phyloP scores from a whole-genome alignment of 2,329 filamentous ascomycete species.

The Cucurbitaria berberidis region DNA sequence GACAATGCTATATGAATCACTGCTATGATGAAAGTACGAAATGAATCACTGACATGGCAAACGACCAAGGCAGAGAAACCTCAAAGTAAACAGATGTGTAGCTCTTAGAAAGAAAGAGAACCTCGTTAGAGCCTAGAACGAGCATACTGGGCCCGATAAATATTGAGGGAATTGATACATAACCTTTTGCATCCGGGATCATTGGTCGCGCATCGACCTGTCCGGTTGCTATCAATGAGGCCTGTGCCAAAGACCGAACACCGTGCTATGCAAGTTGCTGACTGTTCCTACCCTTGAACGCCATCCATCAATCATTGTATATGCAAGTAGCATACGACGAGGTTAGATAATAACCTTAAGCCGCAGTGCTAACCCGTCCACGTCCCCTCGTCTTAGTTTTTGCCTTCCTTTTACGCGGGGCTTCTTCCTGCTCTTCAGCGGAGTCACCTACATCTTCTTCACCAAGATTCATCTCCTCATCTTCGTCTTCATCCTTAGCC shows the following conservation, averaged over 20 bases:
- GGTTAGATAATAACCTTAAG: conserved; percentile 1
- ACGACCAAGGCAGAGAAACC: neutral
- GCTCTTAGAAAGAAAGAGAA: neutral
- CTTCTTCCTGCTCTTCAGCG: conserved; percentile 32
- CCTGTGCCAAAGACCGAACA: conserved; percentile 5
- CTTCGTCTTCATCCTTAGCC: conserved; percentile 23
- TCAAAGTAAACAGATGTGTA: neutral
- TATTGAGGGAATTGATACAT: neutral
- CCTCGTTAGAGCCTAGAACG: neutral
- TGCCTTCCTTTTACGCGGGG: conserved; percentile 27
- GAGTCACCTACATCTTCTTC: conserved; percentile 36
- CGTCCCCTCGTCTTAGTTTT: conserved; percentile 20
- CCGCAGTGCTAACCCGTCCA: conserved; percentile 20
- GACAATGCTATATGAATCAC: too few relatives aligned
- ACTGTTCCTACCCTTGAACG: conserved; percentile 4
- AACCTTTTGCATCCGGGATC: neutral
- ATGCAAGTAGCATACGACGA: neutral
- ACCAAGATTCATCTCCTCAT: conserved; percentile 27
- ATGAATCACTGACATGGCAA: neutral
- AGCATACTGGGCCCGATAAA: neutral
- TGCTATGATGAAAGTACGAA: too few relatives aligned
- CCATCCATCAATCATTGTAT: neutral
- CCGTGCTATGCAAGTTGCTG: conserved; percentile 20
- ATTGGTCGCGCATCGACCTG: neutral
- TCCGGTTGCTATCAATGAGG: neutral